Evolutionary conservation across 1,139 yeast genomes (phyloP), one percentile per base, ranked within the genome.

Genomic region (Sugiyamaella sp.): DNA sequence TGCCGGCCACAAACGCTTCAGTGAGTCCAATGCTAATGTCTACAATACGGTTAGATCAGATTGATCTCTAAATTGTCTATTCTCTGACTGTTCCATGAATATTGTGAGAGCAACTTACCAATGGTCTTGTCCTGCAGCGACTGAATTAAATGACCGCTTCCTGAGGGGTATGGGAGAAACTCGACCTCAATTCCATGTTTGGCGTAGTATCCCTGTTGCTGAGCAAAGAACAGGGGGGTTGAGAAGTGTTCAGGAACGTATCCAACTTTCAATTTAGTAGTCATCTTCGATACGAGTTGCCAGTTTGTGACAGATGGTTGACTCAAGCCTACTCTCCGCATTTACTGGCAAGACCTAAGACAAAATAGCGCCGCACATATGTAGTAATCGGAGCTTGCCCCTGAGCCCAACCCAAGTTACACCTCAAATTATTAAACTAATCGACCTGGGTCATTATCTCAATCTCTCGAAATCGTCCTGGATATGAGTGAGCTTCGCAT

Each of bases 171-270:
- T 0, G 90, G 88, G 24, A 85, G 72, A 62, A 89, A 77, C 62
- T 85, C 84, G 48, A 87, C 79, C 2, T 77, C 75, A 1, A 80
- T 78, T 14, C 69, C 70, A 24, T 71, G 67, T 4, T 71, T 70
- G 14, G 69, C 65, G 66, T 80, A 87, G 64, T 71, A 84, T 0
- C 84, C 85, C 52, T 87, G 78, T 54, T 75, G 64, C 57, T 78
- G 68, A 4, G 96, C 96, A 64, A 89, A 81, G 60, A 84, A 82
- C 59, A 90, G 74, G 1, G 97, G 97, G 0, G 96, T 86, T 42
- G 93, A 83, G 66, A 89, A 90, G 68, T 90, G 97, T 70, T 90
- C 97, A 1, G 97, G 97, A 49, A 90, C 84, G 70, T 82, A 87
- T 4, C 96, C 97, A 20, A 90, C 86, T 66, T 74, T 81, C 44